Evolutionary conservation across 192 early-diverging fungal genomes (phyloP), one percentile per base, ranked within the genome.

Genomic region (Endogone sp.): DNA sequence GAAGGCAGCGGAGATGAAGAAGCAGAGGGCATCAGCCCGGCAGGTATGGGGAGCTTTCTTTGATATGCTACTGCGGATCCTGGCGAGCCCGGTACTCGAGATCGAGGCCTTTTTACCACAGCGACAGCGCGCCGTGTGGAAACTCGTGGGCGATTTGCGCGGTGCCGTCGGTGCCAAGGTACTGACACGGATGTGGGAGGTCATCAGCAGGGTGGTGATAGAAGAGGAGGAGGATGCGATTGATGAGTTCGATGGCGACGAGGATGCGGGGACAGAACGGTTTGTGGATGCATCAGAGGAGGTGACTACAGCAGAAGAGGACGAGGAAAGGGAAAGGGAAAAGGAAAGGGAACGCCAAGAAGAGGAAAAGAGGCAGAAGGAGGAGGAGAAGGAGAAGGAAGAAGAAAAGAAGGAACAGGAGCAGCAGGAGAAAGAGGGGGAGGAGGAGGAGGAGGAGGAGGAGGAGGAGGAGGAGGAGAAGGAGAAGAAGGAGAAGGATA

Each of bases 91-190:
- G 28, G 77, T 74, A 66, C 66, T 89, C 30, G 80, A 86, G 37
- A 79, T 87, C n/a, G 87, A 87, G 67, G 68, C 75, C 4, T 87
- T 85, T 68, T 64, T 78, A 2, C 86, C 87, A 3, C 87, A 89
- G 66, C 70, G 73, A 4, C 76, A 82, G 32, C 77, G 89, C 25
- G 76, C 85, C 2, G 71, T 86, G 4, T 81, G 84, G 72, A 79
- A 85, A 59, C 68, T 91, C 3, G 80, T 79, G 3, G 81, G 85
- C 25, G 91, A 90, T 69, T 80, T 89, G 29, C 81, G 86, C 37
- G 87, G 83, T 11, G 67, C 37, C 23, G 75, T 75, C 23, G 90
- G 81, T 21, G 81, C 79, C 10, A 81, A 80, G 58, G 23, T 86
- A 23, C 75, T 92, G 54, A 67, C 79, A 28, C 68, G 62, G 2